These are phyloP conservation scores for Escovopsis sp. DNA, from an alignment of 2,329 filamentous ascomycete genomes.

Conservation along the genomic window DNA sequence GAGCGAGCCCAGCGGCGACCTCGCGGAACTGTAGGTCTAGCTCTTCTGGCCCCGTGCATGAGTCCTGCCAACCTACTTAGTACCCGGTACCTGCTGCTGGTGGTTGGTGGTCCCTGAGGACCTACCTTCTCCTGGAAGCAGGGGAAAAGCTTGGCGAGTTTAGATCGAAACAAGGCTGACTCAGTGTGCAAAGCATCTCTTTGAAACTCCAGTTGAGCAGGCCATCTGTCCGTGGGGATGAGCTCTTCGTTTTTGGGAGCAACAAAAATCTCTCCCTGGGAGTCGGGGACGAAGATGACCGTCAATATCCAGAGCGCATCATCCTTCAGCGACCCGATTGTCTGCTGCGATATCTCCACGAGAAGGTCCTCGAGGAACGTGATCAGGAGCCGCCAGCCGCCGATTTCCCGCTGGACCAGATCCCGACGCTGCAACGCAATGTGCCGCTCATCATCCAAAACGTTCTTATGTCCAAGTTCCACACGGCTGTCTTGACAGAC, in stretches of 20 bases:
- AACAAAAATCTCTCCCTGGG: conserved; percentile 91
- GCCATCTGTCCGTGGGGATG: conserved; percentile 44
- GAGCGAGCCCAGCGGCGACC: conserved; percentile 28
- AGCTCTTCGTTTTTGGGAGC: conserved; percentile 87
- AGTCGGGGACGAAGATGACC: conserved; percentile 88
- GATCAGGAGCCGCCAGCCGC: conserved; percentile 16
- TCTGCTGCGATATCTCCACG: conserved; percentile 57
- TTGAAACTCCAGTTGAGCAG: neutral
- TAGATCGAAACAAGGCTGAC: neutral
- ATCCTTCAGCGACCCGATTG: conserved; percentile 60
- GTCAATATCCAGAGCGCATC: conserved; percentile 82
- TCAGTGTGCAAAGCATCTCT: neutral
- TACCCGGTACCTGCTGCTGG: too few relatives aligned
- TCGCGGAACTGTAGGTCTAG: conserved; percentile 15
- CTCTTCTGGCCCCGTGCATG: neutral
- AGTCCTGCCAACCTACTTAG: too few relatives aligned
- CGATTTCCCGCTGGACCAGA: conserved; percentile 26
- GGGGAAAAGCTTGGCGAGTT: too few relatives aligned
- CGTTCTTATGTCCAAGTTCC: conserved; percentile 76
- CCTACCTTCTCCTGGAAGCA: too few relatives aligned
- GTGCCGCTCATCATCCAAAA: conserved; percentile 64
- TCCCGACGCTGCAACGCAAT: conserved; percentile 59
- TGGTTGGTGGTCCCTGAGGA: too few relatives aligned
- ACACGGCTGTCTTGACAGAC: conserved; percentile 74
- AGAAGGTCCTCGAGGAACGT: conserved; percentile 43